Base-by-base conservation (phyloP, 1,284 basidiomycete species). In the Jaminaea rosea region DNA sequence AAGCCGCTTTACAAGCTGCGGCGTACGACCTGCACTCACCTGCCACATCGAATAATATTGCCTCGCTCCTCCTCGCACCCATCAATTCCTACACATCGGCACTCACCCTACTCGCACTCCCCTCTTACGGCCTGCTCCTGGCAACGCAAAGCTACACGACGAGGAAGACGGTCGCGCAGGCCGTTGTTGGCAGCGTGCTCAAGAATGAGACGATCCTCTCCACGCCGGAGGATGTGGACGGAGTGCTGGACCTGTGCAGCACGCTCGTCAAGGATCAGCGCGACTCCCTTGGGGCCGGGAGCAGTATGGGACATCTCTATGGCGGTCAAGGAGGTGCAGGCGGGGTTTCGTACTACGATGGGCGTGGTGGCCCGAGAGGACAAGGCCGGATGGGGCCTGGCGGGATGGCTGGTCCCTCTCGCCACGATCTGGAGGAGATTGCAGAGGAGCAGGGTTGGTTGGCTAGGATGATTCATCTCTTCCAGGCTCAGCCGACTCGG, bases 401-500 rank as follows among this genome's bases (percentile, higher is more conserved):
- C 29, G 53, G 52, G 59, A 57, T 57, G 27, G 41, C 31, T n/a
- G n/a, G n/a, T n/a, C n/a, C n/a, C n/a, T n/a, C n/a, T n/a, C 17
- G 29, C 29, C 60, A 61, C 53, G 67, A 63, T 27, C 49, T 65
- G 49, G 69, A 73, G 44, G 71, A 72, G 55, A 58, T 72, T 55
- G 62, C 60, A 17, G 69, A 70, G 46, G 64, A 71, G 53, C 71
- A 73, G 39, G 71, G 71, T 4, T 62, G 63, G 62, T 60, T 73
- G 11, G 71, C 71, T 13, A 49, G 71, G 13, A 56, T 72, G 54
- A 64, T 70, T 34, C 71, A 73, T 47, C 65, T 72, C 29, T 71
- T 73, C 60, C 65, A 60, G 10, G 55, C 68, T 1, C 19, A 42
- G 24, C n/a, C n/a, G n/a, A n/a, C n/a, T n/a, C n/a, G n/a, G n/a